phyloP scores from a whole-genome alignment of 1,284 basidiomycete genomes.

The Trametes pubescens region DNA sequence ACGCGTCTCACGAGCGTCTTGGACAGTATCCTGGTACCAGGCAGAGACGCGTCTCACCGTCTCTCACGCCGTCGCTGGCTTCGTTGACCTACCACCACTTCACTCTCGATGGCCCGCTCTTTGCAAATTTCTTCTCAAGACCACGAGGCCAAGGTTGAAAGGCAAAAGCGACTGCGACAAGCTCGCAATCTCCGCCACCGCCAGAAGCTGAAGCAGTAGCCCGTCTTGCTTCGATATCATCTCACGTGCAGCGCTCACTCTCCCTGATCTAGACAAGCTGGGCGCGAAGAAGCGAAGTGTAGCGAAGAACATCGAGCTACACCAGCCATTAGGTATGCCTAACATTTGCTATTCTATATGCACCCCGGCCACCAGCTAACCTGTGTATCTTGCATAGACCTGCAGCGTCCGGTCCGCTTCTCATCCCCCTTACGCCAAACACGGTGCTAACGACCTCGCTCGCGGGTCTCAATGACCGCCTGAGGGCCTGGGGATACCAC shows the following conservation, averaged over 20 bases:
- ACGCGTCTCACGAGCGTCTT: no score
- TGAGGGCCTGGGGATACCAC: background rate
- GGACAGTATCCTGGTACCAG: no score
- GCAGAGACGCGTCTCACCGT: no score
- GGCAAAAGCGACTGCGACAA: background rate
- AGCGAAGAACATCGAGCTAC: background rate
- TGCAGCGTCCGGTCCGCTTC: background rate
- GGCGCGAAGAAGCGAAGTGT: background rate
- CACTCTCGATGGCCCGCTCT: no score
- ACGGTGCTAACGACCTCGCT: background rate
- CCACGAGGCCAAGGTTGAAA: no score
- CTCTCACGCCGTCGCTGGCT: no score
- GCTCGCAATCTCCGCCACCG: background rate
- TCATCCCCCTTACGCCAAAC: background rate
- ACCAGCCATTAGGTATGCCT: background rate
- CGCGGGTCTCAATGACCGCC: background rate
- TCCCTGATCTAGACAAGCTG: background rate
- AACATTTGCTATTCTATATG: background rate
- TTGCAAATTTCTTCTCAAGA: no score
- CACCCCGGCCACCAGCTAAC: background rate
- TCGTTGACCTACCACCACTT: no score
- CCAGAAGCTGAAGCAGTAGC: background rate
- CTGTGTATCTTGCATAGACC: background rate
- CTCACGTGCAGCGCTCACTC: no score
- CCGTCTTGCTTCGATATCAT: no score